Evolutionary conservation across 148 eudicot species (phyloP), one percentile per base, ranked within the genome.

Genomic region (Amaranthus hypochondriacus): DNA sequence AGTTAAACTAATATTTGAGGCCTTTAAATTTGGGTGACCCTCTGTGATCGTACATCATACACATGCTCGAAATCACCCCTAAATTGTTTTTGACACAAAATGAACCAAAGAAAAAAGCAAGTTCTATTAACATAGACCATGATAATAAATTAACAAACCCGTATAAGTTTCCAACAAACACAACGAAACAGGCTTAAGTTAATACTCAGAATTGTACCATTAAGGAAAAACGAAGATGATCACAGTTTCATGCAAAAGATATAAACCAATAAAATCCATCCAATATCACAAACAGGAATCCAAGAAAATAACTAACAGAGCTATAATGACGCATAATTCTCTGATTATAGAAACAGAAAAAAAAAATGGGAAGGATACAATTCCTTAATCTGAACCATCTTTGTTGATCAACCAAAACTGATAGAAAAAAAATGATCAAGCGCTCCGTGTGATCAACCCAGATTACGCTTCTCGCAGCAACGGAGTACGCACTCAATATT

Each of bases 371-470:
- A 39, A 86, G 86, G 89, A 86, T 86, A 86, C 89, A 86, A 86
- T 62, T 86, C 89, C 75, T 79, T 86, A 21, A 86, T 77, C 60
- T 76, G 81, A 74, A 86, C 88, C 88, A 86, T 86, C 70, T 64
- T 71, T 15, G 2, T 70, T 62, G 43, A 3, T 7, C 57, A 11
- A 55, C 10, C 10, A 55, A 55, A 55, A 55, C 0, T 6, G 9
- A 14, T 6, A 7, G 57, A 8, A 55, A 3, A 55, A 3, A 55
- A 3, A 6, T 10, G 57, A 28, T 14, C 9, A 55, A 55, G 57
- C 57, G 67, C 50, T 44, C 53, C 12, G 11, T 12, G 0, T 65
- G 52, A n/a, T 48, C 51, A 65, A 65, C 68, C 53, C 47, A 48
- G 14, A 47, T 48, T 14, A 47, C 28, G 39, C 12, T 62, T 62